Percentiles rank a stretch among this genome's conserved stretches.
These are phyloP conservation scores for Pleurotus tuoliensis DNA, from an alignment of 768 basidiomycete species.

Conservation along the genomic window DNA sequence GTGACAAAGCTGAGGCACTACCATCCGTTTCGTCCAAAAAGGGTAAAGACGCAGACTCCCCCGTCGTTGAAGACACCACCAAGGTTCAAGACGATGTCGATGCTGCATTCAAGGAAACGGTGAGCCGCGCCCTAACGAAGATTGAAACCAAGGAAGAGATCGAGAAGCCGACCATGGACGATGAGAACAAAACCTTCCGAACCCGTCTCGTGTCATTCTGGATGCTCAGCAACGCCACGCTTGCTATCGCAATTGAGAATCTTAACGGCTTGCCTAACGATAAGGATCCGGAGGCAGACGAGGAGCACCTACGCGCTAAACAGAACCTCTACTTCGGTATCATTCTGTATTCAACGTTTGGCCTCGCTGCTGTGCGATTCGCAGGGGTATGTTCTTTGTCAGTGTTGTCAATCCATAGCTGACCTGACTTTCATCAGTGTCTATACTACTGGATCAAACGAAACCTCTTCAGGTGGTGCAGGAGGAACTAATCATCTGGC, in stretches of 20 bases:
- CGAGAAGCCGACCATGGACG: conserved; percentile 74
- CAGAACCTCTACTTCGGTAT: conserved; percentile 61
- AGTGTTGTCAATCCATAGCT: neutral
- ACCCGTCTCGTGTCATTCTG: conserved; percentile 73
- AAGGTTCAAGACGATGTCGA: conserved; percentile 78
- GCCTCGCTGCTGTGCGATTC: conserved; percentile 68
- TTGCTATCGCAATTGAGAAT: conserved; percentile 75
- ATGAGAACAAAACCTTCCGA: conserved; percentile 80
- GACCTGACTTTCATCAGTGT: conserved; percentile 44
- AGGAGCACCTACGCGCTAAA: conserved; percentile 21
- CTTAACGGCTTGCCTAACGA: conserved; percentile 54
- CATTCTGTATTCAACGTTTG: conserved; percentile 80
- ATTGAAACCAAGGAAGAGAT: conserved; percentile 41
- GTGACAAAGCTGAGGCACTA: conserved; percentile 86
- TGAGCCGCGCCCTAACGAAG: conserved; percentile 70
- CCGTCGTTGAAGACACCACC: conserved; percentile 72
- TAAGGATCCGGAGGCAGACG: conserved; percentile 31
- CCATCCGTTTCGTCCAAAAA: conserved; percentile 60
- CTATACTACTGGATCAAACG: conserved; percentile 80
- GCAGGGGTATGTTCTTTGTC: conserved; percentile 52
- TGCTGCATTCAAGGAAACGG: conserved; percentile 77
- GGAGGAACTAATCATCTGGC: conserved; percentile 52
- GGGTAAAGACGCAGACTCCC: conserved; percentile 58
- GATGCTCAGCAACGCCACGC: conserved; percentile 64
- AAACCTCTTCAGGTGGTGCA: conserved; percentile 79